Conservation (phyloP, 495 filamentous ascomycete genomes). For the Trichoderma reesei region DNA sequence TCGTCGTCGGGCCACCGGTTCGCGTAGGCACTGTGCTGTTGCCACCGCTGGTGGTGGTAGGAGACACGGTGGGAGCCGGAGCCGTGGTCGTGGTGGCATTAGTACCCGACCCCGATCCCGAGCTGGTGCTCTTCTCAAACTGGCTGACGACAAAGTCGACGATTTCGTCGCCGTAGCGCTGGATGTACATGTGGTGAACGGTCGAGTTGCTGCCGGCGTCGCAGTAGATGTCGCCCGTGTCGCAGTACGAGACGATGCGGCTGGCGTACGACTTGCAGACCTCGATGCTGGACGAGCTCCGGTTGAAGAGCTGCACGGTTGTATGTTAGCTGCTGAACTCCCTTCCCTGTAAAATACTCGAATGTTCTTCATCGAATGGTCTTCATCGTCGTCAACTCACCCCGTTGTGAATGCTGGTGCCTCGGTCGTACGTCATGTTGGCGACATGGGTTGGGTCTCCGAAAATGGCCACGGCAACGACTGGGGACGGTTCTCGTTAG, state of each 20-base stretch:
- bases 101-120: neutral
- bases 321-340: no score
- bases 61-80: neutral
- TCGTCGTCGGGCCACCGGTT: neutral
- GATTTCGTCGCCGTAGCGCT: conserved; percentile 16
- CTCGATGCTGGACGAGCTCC: conserved; percentile 10
- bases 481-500: conserved; percentile 7
- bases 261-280: conserved; percentile 15
- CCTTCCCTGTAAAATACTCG: no score
- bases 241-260: conserved; percentile 18
- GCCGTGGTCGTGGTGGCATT: neutral
- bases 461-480: conserved; percentile 17
- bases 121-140: conserved; percentile 12
- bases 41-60: neutral
- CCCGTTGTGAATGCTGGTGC: conserved; percentile 15
- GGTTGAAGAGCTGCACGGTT: conserved; percentile 18
- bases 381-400: no score
- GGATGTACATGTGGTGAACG: conserved; percentile 19
- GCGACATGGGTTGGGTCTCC: conserved; percentile 18
- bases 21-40: neutral
- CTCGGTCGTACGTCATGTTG: conserved; percentile 15
- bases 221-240: conserved; percentile 22
- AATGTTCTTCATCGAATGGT: no score
- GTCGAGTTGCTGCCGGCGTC: conserved; percentile 14
- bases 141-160: conserved; percentile 17